These are phyloP conservation scores for Arachnopeziza araneosa DNA, from an alignment of 2,329 filamentous ascomycete species.

Conservation along the genomic window DNA sequence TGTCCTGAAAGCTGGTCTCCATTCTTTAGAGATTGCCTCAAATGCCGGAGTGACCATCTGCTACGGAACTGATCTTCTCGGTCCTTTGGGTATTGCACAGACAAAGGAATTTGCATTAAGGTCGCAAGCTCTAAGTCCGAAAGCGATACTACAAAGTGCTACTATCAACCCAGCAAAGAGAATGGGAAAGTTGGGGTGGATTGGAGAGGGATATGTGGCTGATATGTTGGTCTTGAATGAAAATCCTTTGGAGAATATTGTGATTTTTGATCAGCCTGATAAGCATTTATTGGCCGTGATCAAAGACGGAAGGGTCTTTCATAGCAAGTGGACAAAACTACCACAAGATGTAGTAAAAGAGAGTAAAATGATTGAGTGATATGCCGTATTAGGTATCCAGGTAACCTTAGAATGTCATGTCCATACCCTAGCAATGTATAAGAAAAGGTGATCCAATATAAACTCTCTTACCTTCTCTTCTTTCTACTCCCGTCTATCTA, in stretches of 20 bases:
- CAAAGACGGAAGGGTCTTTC: constrained; percentile 45
- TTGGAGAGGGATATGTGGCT: constrained; percentile 44
- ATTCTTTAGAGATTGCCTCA: background rate
- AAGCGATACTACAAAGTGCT: constrained; percentile 44
- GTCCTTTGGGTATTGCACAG: constrained; percentile 43
- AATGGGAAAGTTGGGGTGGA: constrained; percentile 44
- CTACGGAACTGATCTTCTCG: constrained; percentile 50
- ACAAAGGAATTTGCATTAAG: constrained; percentile 44
- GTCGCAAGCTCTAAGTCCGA: constrained; percentile 35
- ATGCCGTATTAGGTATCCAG: too few relatives aligned
- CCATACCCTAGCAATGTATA: too few relatives aligned
- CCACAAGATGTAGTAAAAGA: constrained; percentile 3
- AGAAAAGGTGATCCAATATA: too few relatives aligned
- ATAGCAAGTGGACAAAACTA: constrained; percentile 17
- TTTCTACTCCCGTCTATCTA: too few relatives aligned
- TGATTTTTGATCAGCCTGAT: constrained; percentile 41
- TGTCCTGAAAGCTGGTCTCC: background rate
- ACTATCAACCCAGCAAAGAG: constrained; percentile 48
- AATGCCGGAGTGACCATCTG: constrained; percentile 47
- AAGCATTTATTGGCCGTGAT: constrained; percentile 45
- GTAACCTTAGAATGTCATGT: too few relatives aligned
- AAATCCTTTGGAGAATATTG: constrained; percentile 52
- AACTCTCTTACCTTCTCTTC: too few relatives aligned
- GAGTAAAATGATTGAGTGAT: background rate
- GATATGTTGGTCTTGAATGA: constrained; percentile 47